Evolutionary conservation across 2,329 filamentous ascomycete genomes (phyloP).

Genomic region (Penicillium sp.): DNA sequence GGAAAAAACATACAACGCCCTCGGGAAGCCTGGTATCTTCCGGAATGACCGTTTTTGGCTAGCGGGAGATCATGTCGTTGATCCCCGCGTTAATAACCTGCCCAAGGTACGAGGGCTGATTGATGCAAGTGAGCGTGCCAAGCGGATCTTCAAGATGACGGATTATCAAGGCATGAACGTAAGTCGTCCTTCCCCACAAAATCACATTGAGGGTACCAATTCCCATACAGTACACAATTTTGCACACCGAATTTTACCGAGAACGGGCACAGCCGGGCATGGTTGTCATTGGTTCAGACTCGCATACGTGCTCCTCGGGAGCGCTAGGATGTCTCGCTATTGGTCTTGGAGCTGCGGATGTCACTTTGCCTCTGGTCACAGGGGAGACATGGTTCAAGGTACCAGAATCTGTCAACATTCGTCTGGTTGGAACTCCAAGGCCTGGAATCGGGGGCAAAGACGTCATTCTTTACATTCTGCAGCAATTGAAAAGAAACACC

Average conservation of each 20-base stretch:
- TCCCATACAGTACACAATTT: constrained; percentile 36
- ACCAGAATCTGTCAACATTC: constrained; percentile 43
- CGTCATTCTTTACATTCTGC: constrained; percentile 46
- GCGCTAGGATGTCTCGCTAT: constrained; percentile 43
- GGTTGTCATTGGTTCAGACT: constrained; percentile 46
- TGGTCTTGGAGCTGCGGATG: constrained; percentile 47
- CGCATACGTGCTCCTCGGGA: constrained; percentile 48
- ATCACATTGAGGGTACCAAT: constrained; percentile 2
- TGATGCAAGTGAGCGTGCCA: constrained; percentile 35
- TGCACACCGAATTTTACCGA: constrained; percentile 49
- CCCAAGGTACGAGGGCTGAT: constrained; percentile 39
- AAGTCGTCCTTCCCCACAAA: background rate
- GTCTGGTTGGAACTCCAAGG: constrained; percentile 35
- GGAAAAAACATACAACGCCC: constrained; percentile 40
- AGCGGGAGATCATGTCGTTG: constrained; percentile 50
- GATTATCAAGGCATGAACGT: constrained; percentile 41
- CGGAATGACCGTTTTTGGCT: constrained; percentile 53
- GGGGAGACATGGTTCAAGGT: constrained; percentile 50
- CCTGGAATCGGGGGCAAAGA: constrained; percentile 48
- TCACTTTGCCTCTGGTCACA: constrained; percentile 46
- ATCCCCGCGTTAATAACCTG: constrained; percentile 41
- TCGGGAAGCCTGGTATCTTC: constrained; percentile 45
- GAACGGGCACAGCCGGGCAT: constrained; percentile 47
- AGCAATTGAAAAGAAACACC: constrained; percentile 47
- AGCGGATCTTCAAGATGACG: constrained; percentile 44